Conservation (phyloP, 495 filamentous ascomycete genomes). For the Tuber umbilicatum region DNA sequence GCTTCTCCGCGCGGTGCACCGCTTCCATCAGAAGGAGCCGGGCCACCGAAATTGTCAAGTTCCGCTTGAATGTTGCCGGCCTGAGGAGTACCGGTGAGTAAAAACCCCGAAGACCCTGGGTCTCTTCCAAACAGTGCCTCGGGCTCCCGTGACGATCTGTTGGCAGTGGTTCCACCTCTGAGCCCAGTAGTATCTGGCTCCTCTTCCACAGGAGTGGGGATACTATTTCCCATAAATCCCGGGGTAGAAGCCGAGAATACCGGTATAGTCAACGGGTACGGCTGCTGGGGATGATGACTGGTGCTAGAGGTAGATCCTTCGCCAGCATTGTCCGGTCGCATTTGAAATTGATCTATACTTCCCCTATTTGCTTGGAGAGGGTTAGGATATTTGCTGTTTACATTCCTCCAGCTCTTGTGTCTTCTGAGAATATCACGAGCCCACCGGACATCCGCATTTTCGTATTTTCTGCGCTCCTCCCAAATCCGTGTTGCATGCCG, state of each 20-base stretch:
- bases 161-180: not conserved
- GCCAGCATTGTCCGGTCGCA: not conserved
- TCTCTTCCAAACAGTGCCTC: not conserved
- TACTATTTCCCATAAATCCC: slow-evolving; percentile 13
- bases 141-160: not conserved
- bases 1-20: not conserved
- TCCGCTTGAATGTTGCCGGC: not conserved
- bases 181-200: slow-evolving; percentile 15
- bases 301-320: slow-evolving; percentile 8
- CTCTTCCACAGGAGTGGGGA: slow-evolving; percentile 28
- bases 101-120: not conserved
- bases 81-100: not conserved
- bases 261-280: slow-evolving; percentile 5
- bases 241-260: slow-evolving; percentile 8
- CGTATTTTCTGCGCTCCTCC: slow-evolving; percentile 5
- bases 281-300: slow-evolving; percentile 2
- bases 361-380: slow-evolving; percentile 10
- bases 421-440: slow-evolving; percentile 21
- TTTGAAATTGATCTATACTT: slow-evolving; percentile 17
- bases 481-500: slow-evolving; percentile 21
- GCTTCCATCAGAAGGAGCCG: not conserved
- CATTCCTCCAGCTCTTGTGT: slow-evolving; percentile 18
- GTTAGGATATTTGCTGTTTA: slow-evolving; percentile 16
- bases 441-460: slow-evolving; percentile 26
- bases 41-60: not conserved